Conservation (phyloP, 805 yeast species). For the Candida fluviatilis region DNA sequence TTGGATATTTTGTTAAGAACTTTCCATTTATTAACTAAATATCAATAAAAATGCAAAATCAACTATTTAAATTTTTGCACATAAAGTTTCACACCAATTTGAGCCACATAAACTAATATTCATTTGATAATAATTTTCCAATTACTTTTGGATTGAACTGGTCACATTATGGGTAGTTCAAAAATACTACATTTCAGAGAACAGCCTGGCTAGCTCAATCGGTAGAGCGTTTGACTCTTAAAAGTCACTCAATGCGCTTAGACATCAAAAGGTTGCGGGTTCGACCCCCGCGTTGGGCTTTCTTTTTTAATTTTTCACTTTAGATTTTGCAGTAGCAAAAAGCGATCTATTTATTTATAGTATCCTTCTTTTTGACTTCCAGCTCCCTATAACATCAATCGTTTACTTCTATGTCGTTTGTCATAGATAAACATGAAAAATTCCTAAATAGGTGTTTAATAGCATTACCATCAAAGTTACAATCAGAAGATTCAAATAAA, state of each 20-base stretch:
- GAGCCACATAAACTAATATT: too few relatives aligned
- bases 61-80: too few relatives aligned
- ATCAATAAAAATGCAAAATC: too few relatives aligned
- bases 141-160: too few relatives aligned
- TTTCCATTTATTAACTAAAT: too few relatives aligned
- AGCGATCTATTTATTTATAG: background rate
- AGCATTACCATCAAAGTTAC: constrained; percentile 51
- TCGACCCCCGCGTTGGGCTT: constrained; percentile 2
- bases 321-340: background rate
- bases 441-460: constrained; percentile 51
- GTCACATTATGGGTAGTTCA: background rate
- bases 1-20: too few relatives aligned
- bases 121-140: too few relatives aligned
- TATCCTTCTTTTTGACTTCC: too few relatives aligned
- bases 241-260: background rate
- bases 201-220: constrained; percentile 1
- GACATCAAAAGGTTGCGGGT: constrained; percentile 2
- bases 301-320: background rate
- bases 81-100: too few relatives aligned
- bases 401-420: constrained; percentile 7
- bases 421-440: constrained; percentile 31
- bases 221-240: constrained; percentile 2
- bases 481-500: constrained; percentile 65
- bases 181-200: background rate
- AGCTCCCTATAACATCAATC: too few relatives aligned